Base-by-base conservation (phyloP, 306 rosid genomes). In the Cicer judaicum region DNA sequence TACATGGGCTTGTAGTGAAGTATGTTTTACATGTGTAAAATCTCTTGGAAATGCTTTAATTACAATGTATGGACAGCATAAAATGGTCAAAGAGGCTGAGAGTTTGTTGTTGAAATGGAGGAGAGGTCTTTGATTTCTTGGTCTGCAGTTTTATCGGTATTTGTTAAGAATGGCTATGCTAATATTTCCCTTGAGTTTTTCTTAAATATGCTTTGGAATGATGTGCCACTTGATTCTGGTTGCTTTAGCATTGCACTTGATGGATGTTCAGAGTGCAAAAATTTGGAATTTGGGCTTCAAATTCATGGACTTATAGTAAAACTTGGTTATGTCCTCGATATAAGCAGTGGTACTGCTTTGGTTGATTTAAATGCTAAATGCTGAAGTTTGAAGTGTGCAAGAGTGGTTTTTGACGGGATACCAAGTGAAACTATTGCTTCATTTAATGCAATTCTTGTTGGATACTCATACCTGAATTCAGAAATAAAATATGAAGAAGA, bases 191-290 rank as follows among this genome's bases (percentile, higher is more conserved):
- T 82, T 24, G 44, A 60, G 11, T 40, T 76, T 69, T 78, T 87
- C 83, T 7, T 61, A 61, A 66, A 73, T 65, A 73, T 83, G 74
- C 84, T 83, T 69, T 76, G 73, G 64, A 66, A 7, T 65, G 86
- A 76, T 43, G 15, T 76, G 39, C 24, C 65, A 44, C 78, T 71
- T 80, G 87, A 87, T 70, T 78, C 87, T 75, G 79, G 69, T 47
- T 76, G 79, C 72, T 59, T 84, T 36, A 78, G 81, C 50, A 64
- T 54, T 42, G 65, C 80, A 44, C 75, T 83, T 40, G 75, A 87
- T 75, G 84, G 83, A 72, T 87, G 84, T 44, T 87, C 87, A 72
- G 87, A 80, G 70, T 85, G 84, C 67, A 81, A 74, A 69, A 73
- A 78, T 79, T 55, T 83, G 68, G 66, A 73, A 65, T 60, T 67